phyloP scores from a whole-genome alignment of 2,329 filamentous ascomycete species.

The Cercospora zeina region DNA sequence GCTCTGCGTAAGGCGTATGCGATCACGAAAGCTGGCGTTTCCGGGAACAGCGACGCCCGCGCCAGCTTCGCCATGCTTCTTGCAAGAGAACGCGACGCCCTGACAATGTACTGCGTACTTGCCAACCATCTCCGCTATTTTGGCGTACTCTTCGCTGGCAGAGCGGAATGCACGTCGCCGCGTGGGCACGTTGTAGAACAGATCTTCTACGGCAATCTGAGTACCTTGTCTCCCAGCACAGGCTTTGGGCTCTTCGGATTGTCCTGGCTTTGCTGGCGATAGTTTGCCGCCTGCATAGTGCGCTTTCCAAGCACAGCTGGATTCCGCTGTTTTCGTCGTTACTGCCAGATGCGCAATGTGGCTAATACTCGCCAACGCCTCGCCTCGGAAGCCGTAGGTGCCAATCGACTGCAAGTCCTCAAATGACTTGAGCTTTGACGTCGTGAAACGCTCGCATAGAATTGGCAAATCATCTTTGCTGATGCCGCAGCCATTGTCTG shows the following conservation, averaged over 20 bases:
- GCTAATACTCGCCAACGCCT: slow-evolving; percentile 95
- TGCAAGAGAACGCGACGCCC: slow-evolving; percentile 92
- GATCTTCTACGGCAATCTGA: slow-evolving; percentile 90
- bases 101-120: slow-evolving; percentile 89
- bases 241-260: slow-evolving; percentile 80
- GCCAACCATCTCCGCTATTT: slow-evolving; percentile 92
- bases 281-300: slow-evolving; percentile 83
- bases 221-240: slow-evolving; percentile 86
- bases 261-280: slow-evolving; percentile 80
- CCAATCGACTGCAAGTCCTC: slow-evolving; percentile 87
- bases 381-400: slow-evolving; percentile 96
- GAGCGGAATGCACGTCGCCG: slow-evolving; percentile 87
- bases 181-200: slow-evolving; percentile 95
- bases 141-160: slow-evolving; percentile 90
- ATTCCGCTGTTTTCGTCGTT: slow-evolving; percentile 88
- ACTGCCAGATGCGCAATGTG: slow-evolving; percentile 96
- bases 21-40: slow-evolving; percentile 70
- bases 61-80: slow-evolving; percentile 82
- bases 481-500: slow-evolving; percentile 95
- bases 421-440: slow-evolving; percentile 90
- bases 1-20: slow-evolving; percentile 88
- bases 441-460: slow-evolving; percentile 93
- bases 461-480: slow-evolving; percentile 89
- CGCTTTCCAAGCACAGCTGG: slow-evolving; percentile 85
- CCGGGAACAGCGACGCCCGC: slow-evolving; percentile 77